These are phyloP conservation scores for Mercurialis annua DNA, from an alignment of 345 rosid species.

Conservation along the genomic window DNA sequence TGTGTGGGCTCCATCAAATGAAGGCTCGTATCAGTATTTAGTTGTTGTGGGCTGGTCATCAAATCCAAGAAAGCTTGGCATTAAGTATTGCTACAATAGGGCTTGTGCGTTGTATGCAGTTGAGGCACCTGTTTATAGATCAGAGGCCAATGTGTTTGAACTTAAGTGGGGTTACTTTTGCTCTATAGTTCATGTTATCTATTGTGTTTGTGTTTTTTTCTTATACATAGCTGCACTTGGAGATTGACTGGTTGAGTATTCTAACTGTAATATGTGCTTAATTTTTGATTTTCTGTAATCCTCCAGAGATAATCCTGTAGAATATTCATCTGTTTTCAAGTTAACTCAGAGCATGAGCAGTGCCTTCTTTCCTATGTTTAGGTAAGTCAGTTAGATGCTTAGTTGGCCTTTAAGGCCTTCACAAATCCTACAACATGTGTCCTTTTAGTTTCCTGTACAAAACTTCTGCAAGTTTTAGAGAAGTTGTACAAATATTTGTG, in stretches of 20 bases:
- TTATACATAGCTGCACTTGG: background rate
- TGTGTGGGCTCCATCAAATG: conserved; percentile 70
- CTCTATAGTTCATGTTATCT: conserved; percentile 6
- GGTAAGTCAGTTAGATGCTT: conserved; percentile 34
- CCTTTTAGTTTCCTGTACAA: background rate
- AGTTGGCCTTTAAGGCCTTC: too few species aligned
- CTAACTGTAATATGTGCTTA: conserved; percentile 2
- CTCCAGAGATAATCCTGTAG: conserved; percentile 47
- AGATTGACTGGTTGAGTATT: background rate
- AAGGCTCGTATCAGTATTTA: conserved; percentile 48
- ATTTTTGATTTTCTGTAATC: conserved; percentile 11
- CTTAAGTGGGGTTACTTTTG: conserved; percentile 48
- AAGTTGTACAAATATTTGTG: background rate
- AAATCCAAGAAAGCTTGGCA: conserved; percentile 76
- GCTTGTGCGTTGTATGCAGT: conserved; percentile 70
- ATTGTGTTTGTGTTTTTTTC: background rate
- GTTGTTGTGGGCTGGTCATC: conserved; percentile 90
- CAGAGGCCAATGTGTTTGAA: conserved; percentile 34
- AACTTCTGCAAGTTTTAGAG: background rate
- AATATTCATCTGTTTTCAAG: conserved; percentile 41
- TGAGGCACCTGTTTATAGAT: conserved; percentile 32
- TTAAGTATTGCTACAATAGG: conserved; percentile 81
- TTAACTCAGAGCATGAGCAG: conserved; percentile 75
- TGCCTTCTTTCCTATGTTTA: conserved; percentile 73
- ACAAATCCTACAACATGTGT: background rate